Conservation (phyloP, 2,329 filamentous ascomycete species). For the Aspergillus oerlinghausenensis region DNA sequence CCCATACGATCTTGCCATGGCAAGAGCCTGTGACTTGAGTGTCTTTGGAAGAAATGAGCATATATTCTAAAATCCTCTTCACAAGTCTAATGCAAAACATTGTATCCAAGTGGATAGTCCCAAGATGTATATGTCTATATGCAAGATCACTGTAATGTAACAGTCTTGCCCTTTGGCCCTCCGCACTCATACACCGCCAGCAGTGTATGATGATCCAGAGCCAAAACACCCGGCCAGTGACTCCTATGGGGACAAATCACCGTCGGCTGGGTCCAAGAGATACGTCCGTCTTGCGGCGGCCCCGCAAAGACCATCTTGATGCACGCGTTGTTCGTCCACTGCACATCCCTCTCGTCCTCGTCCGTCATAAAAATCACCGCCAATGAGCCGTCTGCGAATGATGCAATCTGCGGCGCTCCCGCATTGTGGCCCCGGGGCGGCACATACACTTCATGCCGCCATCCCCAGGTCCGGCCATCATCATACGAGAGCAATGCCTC, state of each 20-base stretch:
- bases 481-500: conserved; percentile 45
- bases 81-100: background rate
- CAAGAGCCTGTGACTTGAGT: no score
- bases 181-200: conserved; percentile 28
- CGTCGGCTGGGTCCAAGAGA: conserved; percentile 31
- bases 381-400: conserved; percentile 36
- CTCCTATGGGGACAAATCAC: conserved; percentile 28
- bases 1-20: no score
- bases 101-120: background rate
- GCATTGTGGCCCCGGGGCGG: conserved; percentile 37
- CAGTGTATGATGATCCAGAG: conserved; percentile 19
- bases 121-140: background rate
- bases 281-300: conserved; percentile 28
- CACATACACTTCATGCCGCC: conserved; percentile 40
- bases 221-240: conserved; percentile 38
- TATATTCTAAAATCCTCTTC: background rate
- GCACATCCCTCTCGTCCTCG: conserved; percentile 32
- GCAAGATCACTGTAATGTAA: conserved; percentile 9
- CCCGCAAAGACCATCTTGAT: conserved; percentile 40
- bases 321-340: conserved; percentile 38
- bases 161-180: conserved; percentile 22
- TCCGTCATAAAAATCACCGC: conserved; percentile 48
- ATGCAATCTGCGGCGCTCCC: conserved; percentile 44
- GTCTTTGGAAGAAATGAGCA: no score
- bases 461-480: conserved; percentile 38